Base-by-base conservation (phyloP, 1,139 yeast species). In the Debaryomycetaceae sp. region DNA sequence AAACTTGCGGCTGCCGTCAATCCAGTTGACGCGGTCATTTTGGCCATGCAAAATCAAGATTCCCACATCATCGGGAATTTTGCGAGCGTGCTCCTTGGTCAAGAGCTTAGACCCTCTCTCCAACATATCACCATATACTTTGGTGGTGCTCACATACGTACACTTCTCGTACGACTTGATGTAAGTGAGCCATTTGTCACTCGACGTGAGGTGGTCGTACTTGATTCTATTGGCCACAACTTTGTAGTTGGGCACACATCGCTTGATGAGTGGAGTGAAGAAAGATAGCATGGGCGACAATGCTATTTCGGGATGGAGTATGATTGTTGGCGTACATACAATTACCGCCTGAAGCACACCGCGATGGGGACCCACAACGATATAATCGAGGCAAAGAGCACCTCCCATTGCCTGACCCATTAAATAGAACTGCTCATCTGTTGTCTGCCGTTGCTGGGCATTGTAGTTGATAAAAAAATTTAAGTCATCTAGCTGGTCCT, bases 1-100 rank as follows among this genome's bases (percentile, higher is more conserved):
- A 43, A 80, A 82, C 37, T 58, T 51, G 41, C 65, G 55, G 5
- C 83, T 65, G 3, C 75, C 83, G 11, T 60, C 60, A 30, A 67
- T 59, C 51, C 73, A 76, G 48, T 81, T 82, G 45, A 84, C 63
- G 32, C 49, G 42, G 42, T 66, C 73, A 12, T 43, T 39, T 4
- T 57, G 46, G 22, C 72, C 71, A 41, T 66, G 73, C 19, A 27
- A 10, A 4, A 27, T 5, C 16, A 27, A 8, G 5, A 27, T 7
- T 4, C 24, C 9, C 5, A 18, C 13, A 11, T 11, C 10, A 17
- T 11, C 17, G 9, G 26, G 26, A 12, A 18, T 20, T 6, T 27
- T 27, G 17, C 14, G 15, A 4, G 17, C 19, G 15, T 27, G 17
- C 13, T 9, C 12, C 6, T 18, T 16, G 9, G 24, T 27, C 9